Conservation (phyloP, 2,329 filamentous ascomycete genomes). For the Beauveria australis region DNA sequence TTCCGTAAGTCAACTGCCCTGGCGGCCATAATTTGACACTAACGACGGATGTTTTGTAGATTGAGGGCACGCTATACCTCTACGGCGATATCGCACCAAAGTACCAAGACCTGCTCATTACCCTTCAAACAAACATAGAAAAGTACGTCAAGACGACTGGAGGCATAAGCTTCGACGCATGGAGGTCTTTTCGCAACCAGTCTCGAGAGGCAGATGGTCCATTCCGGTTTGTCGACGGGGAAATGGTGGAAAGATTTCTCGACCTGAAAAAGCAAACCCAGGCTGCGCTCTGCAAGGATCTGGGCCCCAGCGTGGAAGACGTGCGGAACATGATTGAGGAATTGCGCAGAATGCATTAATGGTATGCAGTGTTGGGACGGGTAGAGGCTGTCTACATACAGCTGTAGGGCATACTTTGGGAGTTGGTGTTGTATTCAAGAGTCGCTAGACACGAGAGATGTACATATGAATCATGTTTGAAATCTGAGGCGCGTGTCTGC, state of each 20-base stretch:
- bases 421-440: background rate
- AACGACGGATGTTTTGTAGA: conserved; percentile 37
- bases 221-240: conserved; percentile 83
- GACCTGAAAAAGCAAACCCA: conserved; percentile 55
- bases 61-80: conserved; percentile 86
- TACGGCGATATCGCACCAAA: conserved; percentile 68
- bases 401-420: background rate
- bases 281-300: conserved; percentile 43
- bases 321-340: conserved; percentile 56
- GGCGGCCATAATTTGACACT: conserved; percentile 8
- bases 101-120: conserved; percentile 73
- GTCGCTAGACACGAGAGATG: background rate
- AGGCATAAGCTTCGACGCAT: conserved; percentile 65
- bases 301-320: conserved; percentile 53
- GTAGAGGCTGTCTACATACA: background rate
- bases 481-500: too few relatives aligned
- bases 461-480: background rate
- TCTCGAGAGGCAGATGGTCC: conserved; percentile 69
- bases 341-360: conserved; percentile 52
- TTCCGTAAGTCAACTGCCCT: conserved; percentile 55
- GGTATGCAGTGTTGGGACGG: background rate
- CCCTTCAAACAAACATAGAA: conserved; percentile 66
- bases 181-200: conserved; percentile 72
- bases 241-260: conserved; percentile 79
- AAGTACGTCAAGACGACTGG: conserved; percentile 61